phyloP scores from a whole-genome alignment of 495 filamentous ascomycete genomes.

The Tricharina praecox region DNA sequence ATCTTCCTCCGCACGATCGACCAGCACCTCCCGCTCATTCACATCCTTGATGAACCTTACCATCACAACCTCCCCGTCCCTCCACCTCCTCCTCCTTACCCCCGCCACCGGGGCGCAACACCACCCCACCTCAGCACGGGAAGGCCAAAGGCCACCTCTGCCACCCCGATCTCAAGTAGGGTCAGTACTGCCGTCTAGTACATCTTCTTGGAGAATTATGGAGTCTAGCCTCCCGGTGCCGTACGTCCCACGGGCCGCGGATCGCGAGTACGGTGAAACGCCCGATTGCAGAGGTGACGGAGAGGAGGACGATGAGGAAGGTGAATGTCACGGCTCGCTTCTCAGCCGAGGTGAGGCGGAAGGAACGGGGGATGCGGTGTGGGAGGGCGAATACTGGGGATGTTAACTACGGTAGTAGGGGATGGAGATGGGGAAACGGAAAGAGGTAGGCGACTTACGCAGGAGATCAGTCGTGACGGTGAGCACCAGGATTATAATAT shows the following conservation, averaged over 20 bases:
- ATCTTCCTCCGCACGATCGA: too few relatives aligned
- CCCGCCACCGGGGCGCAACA: too few relatives aligned
- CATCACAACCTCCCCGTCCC: too few relatives aligned
- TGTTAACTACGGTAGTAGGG: too few relatives aligned
- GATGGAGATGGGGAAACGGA: background rate
- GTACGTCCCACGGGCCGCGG: background rate
- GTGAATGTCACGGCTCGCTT: background rate
- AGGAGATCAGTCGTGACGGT: background rate
- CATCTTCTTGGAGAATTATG: background rate
- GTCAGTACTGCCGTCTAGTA: background rate
- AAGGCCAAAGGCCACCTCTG: background rate
- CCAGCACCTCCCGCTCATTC: too few relatives aligned
- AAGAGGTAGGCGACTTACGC: background rate
- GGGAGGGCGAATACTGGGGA: background rate
- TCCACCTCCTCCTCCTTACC: too few relatives aligned
- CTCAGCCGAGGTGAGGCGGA: background rate
- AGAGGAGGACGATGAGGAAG: background rate
- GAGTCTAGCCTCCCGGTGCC: background rate
- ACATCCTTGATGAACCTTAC: too few relatives aligned
- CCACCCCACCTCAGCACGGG: background rate
- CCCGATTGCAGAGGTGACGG: background rate
- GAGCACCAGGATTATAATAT: background rate
- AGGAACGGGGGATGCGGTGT: background rate
- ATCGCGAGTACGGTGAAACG: background rate
- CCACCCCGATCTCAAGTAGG: background rate